Evolutionary conservation across 495 filamentous ascomycete genomes (phyloP), one percentile per base, ranked within the genome.

Genomic region (Cercophora scortea): DNA sequence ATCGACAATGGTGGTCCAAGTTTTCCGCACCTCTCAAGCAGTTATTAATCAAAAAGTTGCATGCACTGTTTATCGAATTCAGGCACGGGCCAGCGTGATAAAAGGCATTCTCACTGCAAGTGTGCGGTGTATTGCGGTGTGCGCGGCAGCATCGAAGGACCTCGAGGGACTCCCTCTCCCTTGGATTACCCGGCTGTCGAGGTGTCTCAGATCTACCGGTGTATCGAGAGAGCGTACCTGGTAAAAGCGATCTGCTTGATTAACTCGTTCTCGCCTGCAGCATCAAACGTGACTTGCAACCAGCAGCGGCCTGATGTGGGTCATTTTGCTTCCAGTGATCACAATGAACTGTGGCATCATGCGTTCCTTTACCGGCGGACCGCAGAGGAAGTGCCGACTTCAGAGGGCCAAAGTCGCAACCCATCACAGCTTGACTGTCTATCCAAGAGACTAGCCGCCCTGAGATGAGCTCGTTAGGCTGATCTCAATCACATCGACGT

Each of bases 81-180:
- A 59, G 53, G 52, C 52, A 55, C 47, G 42, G 51, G 45, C 57
- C 49, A 51, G 45, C 32, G 17, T 50, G 17, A 4, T 6, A 7
- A 10, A 11, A 13, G 15, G 32, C 7, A 41, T 41, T 49, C 10
- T 25, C 25, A 25, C 25, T 25, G 2, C 25, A 25, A 25, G 25
- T 25, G 25, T 25, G 25, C 25, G 25, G 33, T 6, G 12, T 50
- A 15, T 4, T 9, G 39, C 18, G 42, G 25, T 53, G 33, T 42
- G n/a, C 12, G 3, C 9, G 8, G 32, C 8, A 13, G 11, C 39
- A 12, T 32, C 32, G 42, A 60, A 56, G 57, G 57, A 49, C 52
- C 39, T 43, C 15, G 38, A 8, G 35, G 25, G 42, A 41, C 32
- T 43, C 51, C 40, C 17, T 34, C 41, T 15, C 8, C 17, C 39